These are phyloP conservation scores for Fraxinus cuspidata DNA, from an alignment of 257 asterid genomes.

Conservation along the genomic window DNA sequence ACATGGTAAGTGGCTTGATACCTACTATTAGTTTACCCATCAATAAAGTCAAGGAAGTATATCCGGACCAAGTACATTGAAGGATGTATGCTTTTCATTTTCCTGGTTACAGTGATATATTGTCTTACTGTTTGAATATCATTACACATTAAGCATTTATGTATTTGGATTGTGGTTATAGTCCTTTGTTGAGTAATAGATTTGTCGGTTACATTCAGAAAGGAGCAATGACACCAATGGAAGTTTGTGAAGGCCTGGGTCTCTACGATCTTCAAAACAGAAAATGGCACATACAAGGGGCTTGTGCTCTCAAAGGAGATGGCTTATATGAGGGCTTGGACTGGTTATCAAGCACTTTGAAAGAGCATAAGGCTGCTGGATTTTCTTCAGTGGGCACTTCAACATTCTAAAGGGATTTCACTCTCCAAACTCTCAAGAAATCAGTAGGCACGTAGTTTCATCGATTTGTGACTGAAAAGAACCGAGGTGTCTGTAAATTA, in stretches of 20 bases:
- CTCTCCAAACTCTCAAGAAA: constrained; percentile 4
- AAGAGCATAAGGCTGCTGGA: constrained; percentile 80
- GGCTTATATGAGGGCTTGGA: constrained; percentile 96
- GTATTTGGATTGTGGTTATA: not conserved
- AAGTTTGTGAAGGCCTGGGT: constrained; percentile 92
- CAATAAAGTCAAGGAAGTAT: not conserved
- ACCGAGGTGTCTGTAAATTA: constrained; percentile 29
- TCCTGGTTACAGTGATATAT: not conserved
- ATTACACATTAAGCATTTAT: not conserved
- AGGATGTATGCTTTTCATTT: not conserved
- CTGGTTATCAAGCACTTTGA: constrained; percentile 88
- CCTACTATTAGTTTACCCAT: not conserved
- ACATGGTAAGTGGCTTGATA: constrained; percentile 65
- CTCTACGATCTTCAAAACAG: constrained; percentile 79
- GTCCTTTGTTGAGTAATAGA: constrained; percentile 8
- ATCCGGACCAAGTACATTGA: not conserved
- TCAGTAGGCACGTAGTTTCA: not conserved
- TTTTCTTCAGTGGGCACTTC: constrained; percentile 85
- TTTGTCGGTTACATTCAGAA: constrained; percentile 44
- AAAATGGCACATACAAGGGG: constrained; percentile 97
- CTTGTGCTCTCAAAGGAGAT: constrained; percentile 90
- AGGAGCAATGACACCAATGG: constrained; percentile 95
- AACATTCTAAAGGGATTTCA: constrained; percentile 54
- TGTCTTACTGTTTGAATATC: not conserved
- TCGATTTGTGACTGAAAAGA: constrained; percentile 20